Evolutionary conservation across 306 rosid species (phyloP), one percentile per base, ranked within the genome.

Genomic region (Macrotyloma uniflorum): DNA sequence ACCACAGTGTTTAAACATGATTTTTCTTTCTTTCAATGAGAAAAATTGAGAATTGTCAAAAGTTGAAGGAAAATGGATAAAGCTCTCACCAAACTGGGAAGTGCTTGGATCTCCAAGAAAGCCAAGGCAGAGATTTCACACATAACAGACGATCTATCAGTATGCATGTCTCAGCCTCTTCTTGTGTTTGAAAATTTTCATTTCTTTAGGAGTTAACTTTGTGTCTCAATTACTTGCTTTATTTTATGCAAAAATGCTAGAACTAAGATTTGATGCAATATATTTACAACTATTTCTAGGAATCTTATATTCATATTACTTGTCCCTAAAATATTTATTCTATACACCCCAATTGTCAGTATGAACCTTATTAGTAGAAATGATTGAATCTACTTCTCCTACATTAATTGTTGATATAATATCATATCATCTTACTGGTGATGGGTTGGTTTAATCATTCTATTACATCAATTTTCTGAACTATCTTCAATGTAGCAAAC

Each of bases 21-120:
- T 79, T 32, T n/a, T 85, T 36, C 38, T 23, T 63, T 16, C 28
- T 82, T 61, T 70, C 40, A 33, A 11, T 53, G 16, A 35, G 54
- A 62, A 28, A 75, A 28, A 72, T 15, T 66, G 15, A 58, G 42
- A 16, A 53, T 1, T 49, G 49, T n/a, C 23, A 11, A 28, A 74
- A 53, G 36, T 6, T 46, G 73, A 19, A 59, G 46, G 23, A 45
- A 70, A 69, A 85, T 85, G 89, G 84, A 82, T 72, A 82, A 86
- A 67, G 78, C 80, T 57, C 32, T 83, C 10, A 75, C 83, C 18
- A 86, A 77, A 79, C 71, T 79, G 1, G 89, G 86, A 38, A 72
- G 86, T 62, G 83, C 55, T 79, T 86, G 86, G 89, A 76, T 83
- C 73, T 86, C 89, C 75, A 82, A 58, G 83, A 86, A 82, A 79